These are phyloP conservation scores for Cichorium intybus DNA, from an alignment of 140 eudicot species.

Conservation along the genomic window DNA sequence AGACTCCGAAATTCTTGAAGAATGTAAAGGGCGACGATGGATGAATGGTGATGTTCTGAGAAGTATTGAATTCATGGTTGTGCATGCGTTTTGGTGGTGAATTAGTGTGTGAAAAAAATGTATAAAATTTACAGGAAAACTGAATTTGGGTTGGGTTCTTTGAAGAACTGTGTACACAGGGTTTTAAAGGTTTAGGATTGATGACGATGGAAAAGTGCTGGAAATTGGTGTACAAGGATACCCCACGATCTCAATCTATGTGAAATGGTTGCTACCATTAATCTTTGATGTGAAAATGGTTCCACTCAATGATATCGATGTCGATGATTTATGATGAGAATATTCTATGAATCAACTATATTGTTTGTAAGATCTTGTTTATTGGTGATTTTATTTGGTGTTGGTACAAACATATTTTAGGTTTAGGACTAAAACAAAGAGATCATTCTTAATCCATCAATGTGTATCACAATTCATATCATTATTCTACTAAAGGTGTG, in stretches of 20 bases:
- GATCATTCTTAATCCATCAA: no score
- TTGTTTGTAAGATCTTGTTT: background rate
- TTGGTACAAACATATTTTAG: no score
- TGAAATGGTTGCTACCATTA: background rate
- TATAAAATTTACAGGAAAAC: background rate
- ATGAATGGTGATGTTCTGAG: slow-evolving; percentile 26
- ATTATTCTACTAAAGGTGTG: background rate
- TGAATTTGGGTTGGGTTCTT: background rate
- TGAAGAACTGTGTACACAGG: background rate
- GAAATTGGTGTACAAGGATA: background rate
- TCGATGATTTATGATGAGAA: background rate
- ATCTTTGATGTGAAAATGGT: background rate
- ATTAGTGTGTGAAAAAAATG: background rate
- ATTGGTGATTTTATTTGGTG: background rate
- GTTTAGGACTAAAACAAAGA: no score
- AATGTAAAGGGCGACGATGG: slow-evolving; percentile 11
- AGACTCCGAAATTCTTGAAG: background rate
- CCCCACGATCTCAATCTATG: background rate
- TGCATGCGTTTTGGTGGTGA: slow-evolving; percentile 14
- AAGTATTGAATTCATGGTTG: slow-evolving; percentile 31
- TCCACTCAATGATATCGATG: background rate
- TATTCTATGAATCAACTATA: background rate
- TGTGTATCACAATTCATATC: background rate
- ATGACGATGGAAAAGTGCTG: background rate
- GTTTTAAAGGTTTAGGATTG: background rate